Evolutionary conservation across 371 early-diverging fungal genomes (phyloP).

Genomic region (Mucor plumbeus): DNA sequence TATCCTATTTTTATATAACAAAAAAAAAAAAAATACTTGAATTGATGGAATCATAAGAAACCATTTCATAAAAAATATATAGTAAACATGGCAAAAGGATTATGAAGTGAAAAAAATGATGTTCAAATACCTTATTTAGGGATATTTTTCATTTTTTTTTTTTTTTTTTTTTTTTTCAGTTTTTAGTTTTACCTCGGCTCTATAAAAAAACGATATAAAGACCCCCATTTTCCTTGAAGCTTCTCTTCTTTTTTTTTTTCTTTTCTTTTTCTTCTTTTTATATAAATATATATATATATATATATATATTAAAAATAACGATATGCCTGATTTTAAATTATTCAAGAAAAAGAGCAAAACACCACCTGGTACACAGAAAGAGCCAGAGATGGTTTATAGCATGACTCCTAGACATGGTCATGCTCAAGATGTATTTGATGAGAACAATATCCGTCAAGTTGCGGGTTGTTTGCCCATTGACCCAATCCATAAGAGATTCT

Average conservation of each 20-base stretch:
- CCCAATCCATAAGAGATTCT: slow-evolving; percentile 42
- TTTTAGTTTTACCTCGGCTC: slow-evolving; percentile 8
- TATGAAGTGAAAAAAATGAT: neutral
- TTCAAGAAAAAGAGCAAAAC: slow-evolving; percentile 8
- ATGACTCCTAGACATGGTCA: slow-evolving; percentile 40
- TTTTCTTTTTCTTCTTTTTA: neutral
- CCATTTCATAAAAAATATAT: neutral
- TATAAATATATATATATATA: too few species aligned
- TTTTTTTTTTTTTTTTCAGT: too few species aligned
- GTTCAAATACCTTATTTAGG: neutral
- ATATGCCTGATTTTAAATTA: neutral
- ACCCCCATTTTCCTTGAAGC: neutral
- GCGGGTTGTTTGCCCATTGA: slow-evolving; percentile 65
- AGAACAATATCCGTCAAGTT: slow-evolving; percentile 42
- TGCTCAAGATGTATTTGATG: slow-evolving; percentile 38
- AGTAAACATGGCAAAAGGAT: neutral
- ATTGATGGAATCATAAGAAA: neutral
- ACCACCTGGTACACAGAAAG: neutral
- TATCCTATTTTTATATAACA: neutral
- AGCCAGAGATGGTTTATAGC: slow-evolving; percentile 8
- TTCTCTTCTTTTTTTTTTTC: neutral
- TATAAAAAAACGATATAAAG: neutral
- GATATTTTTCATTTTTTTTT: neutral
- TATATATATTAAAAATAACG: neutral
- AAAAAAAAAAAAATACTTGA: neutral